Base-by-base conservation (phyloP, 495 filamentous ascomycete species). In the Trichocladium antarcticum region DNA sequence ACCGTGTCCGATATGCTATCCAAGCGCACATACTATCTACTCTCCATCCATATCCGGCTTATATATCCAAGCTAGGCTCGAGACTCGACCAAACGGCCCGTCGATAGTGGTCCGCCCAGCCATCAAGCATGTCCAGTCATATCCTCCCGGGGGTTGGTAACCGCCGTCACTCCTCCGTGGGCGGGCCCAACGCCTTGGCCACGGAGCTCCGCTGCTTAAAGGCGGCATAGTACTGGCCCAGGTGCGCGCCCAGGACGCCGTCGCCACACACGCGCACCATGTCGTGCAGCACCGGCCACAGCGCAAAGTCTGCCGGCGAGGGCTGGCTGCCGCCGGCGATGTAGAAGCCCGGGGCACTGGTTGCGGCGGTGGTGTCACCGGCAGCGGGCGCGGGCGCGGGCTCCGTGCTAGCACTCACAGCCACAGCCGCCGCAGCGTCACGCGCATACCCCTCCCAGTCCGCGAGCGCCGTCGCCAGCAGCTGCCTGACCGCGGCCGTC, bases 251-350 rank as follows among this genome's bases (percentile, higher is more conserved):
- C 28, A 57, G 53, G 53, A 32, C 57, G 54, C 48, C 68, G 47
- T 36, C 52, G 42, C 42, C 58, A 24, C 61, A 60, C 6, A 49
- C 53, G 19, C 38, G 22, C 14, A 77, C 65, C 9, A 85, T 73
- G 24, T 80, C 74, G 42, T 81, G 62, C 35, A 90, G 63, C 9
- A 85, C 72, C 0, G 85, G 84, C 81, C 81, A 88, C 9, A 86
- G 66, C 0, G 79, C 77, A 56, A 78, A 87, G 60, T 90, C 85
- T 9, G 79, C 83, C 14, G 85, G 69, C 2, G 74, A 73, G 14
- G 82, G 71, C 1, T 52, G 51, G 0, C 62, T 47, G 0, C 81
- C 83, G 14, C 76, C 75, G 5, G 85, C 75, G 52, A 81, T 85
- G 24, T 60, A 41, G 62, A 64, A 47, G 14, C 19, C 31, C 2